Evolutionary conservation across 2,329 filamentous ascomycete species (phyloP).

Genomic region (Diaporthe amygdali): DNA sequence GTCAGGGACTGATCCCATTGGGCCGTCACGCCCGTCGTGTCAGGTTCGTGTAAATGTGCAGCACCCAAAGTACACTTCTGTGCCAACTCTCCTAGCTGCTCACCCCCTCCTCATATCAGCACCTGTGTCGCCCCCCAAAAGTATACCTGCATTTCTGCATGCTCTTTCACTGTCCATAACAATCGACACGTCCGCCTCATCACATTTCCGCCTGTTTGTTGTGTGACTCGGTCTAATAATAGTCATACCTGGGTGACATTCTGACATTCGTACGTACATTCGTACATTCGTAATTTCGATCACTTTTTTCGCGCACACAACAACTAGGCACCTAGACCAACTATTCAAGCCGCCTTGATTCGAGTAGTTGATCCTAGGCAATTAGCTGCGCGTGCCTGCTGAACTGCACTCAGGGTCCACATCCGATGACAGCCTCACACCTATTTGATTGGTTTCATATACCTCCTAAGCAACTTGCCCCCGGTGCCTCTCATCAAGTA

Average conservation of each 20-base stretch:
- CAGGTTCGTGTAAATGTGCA: constrained; percentile 17
- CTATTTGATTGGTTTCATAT: not conserved
- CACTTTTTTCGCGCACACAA: too few relatives aligned
- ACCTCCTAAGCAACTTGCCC: not conserved
- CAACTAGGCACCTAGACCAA: not conserved
- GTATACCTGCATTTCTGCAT: constrained; percentile 17
- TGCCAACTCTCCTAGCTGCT: constrained; percentile 26
- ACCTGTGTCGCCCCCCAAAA: not conserved
- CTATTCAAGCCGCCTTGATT: not conserved
- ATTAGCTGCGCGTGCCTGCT: not conserved
- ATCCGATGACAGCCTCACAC: not conserved
- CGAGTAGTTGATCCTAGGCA: too few relatives aligned
- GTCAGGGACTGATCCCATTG: constrained; percentile 5
- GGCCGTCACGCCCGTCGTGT: not conserved
- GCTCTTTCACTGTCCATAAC: not conserved
- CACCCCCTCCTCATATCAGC: not conserved
- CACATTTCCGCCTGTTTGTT: not conserved
- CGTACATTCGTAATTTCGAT: not conserved
- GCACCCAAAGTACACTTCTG: constrained; percentile 21
- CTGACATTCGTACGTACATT: not conserved
- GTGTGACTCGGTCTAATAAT: not conserved
- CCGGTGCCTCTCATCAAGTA: not conserved
- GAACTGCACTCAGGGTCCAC: not conserved
- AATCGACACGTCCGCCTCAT: constrained; percentile 16
- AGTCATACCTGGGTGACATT: not conserved